Evolutionary conservation across 768 basidiomycete species (phyloP).

Genomic region (Trichaptum fuscoviolaceum): DNA sequence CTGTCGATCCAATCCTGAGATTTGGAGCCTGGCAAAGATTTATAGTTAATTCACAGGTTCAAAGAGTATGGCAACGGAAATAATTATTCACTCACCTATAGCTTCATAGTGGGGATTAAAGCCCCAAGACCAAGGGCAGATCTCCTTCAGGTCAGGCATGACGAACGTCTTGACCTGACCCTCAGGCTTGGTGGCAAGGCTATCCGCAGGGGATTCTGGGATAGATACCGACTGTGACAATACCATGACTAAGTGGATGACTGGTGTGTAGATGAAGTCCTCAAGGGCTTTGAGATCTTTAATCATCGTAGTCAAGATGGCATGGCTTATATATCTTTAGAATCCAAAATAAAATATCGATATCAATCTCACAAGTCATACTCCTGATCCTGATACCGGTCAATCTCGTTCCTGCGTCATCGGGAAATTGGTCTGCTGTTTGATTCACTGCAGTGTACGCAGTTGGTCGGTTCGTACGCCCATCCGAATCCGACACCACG

Average conservation of each 20-base stretch:
- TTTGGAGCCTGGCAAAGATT: constrained; percentile 2
- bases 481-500: neutral
- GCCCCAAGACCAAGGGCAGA: constrained; percentile 10
- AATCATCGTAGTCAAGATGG: neutral
- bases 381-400: neutral
- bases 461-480: neutral
- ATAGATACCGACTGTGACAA: neutral
- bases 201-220: neutral
- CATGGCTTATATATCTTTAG: neutral
- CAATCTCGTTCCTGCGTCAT: neutral
- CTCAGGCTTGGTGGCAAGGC: neutral
- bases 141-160: constrained; percentile 13
- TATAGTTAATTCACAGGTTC: too few relatives aligned
- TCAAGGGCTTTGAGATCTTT: neutral
- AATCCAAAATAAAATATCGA: neutral
- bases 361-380: neutral
- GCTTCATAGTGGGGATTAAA: constrained; percentile 14
- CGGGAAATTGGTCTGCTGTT: neutral
- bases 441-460: neutral
- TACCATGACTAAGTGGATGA: neutral
- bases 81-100: neutral
- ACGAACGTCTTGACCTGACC: constrained; percentile 3
- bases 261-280: neutral
- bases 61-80: neutral
- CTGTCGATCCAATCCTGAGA: constrained; percentile 13